Evolutionary conservation across 2,329 filamentous ascomycete species (phyloP), one percentile per base, ranked within the genome.

Genomic region (Fusarium bulbicola): DNA sequence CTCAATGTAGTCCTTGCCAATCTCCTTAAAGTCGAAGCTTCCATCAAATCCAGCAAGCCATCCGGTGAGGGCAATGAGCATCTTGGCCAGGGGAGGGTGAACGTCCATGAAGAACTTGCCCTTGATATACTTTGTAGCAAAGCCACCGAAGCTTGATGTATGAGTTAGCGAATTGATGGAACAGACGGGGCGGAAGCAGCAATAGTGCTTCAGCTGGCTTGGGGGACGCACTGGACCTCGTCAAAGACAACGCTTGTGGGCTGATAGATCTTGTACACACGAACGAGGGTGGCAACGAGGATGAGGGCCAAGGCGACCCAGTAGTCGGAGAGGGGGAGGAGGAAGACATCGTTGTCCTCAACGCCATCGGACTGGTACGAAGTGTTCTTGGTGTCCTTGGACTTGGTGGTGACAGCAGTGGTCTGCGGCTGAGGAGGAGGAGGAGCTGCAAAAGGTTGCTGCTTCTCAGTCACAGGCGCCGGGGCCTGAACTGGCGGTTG

Each of bases 21-120:
- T 99, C 77, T 99, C 95, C 87, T 98, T 99, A 87, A 99, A 99
- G 83, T 98, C 96, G 81, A 99, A 99, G 72, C 94, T 88, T 74
- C 96, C 96, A 80, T 98, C 90, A 82, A 98, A 99, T 60, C 96
- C 96, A 78, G 95, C 96, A 73, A 98, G 84, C 92, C 93, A 99
- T 77, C 95, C 96, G 73, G 95, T 95, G 68, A 99, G 90, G 59
- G 96, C 97, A 79, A 99, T 95, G 76, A 99, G 91, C 81, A 99
- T 90, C 87, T 99, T 99, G 75, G 96, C 96, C 68, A 99, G 88
- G 50, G 96, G 96, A 37, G 96, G 96, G 81, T 99, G 96, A n/a
- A 99, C 96, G 81, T 99, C 96, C 96, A 99, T 99, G 84, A 99
- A 99, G 89, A 99, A 99, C 82, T 89, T 92, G 80, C 96, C 96